Percentiles rank a stretch among this genome's conserved stretches.
phyloP scores from a whole-genome alignment of 1,284 basidiomycete species.

The Chondrostereum purpureum region DNA sequence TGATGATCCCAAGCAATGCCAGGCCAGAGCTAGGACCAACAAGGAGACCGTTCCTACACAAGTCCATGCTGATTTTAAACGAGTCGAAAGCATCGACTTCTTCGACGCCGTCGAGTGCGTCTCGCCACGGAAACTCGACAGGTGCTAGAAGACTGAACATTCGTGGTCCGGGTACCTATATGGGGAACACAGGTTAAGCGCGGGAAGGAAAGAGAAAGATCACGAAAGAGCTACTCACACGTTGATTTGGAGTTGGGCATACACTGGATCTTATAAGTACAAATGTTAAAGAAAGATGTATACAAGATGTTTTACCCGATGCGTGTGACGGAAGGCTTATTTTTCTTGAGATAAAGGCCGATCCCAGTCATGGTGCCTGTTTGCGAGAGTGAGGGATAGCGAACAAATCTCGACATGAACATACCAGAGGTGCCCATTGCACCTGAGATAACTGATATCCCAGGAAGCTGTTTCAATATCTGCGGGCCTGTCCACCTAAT shows the following conservation, averaged over 20 bases:
- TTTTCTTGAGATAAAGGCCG: too few relatives aligned
- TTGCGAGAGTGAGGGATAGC: too few relatives aligned
- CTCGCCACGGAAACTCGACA: constrained; percentile 20
- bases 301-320: too few relatives aligned
- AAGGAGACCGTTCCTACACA: constrained; percentile 12
- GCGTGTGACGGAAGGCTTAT: too few relatives aligned
- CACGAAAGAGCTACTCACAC: constrained; percentile 7
- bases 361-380: too few relatives aligned
- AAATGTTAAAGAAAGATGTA: too few relatives aligned
- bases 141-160: constrained; percentile 17
- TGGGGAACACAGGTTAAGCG: not conserved
- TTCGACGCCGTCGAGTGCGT: constrained; percentile 18
- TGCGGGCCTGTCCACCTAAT: too few relatives aligned
- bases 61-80: constrained; percentile 15
- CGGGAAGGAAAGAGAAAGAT: not conserved
- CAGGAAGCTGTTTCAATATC: too few relatives aligned
- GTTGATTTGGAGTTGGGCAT: constrained; percentile 16
- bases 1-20: constrained; percentile 8
- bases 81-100: constrained; percentile 18
- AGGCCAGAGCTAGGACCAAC: constrained; percentile 15
- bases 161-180: constrained; percentile 19
- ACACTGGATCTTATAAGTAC: constrained; percentile 11
- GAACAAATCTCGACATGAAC: too few relatives aligned
- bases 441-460: too few relatives aligned
- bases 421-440: too few relatives aligned